These are phyloP conservation scores for Brasilioporus rufonigricans DNA, from an alignment of 768 basidiomycete genomes.

Conservation along the genomic window DNA sequence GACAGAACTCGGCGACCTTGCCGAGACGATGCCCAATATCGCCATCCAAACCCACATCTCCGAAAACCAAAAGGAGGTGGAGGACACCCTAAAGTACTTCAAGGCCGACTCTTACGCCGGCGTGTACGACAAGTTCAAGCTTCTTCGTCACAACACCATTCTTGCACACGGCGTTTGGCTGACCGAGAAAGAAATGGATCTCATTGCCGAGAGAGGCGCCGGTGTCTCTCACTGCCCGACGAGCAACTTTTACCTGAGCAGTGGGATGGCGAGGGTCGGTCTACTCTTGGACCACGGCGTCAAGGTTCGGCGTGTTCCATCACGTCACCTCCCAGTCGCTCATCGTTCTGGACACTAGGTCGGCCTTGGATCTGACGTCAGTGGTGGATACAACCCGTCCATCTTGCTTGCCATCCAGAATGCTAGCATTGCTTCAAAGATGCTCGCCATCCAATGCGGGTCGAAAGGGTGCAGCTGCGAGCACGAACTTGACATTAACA, in stretches of 20 bases:
- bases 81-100: conserved; percentile 63
- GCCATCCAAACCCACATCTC: conserved; percentile 91
- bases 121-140: conserved; percentile 76
- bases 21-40: conserved; percentile 54
- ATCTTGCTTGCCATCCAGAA: conserved; percentile 75
- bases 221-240: conserved; percentile 93
- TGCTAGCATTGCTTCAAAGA: conserved; percentile 79
- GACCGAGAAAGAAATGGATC: conserved; percentile 63
- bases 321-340: neutral
- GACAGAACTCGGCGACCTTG: conserved; percentile 54
- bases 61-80: conserved; percentile 77
- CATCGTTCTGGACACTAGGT: conserved; percentile 48
- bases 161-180: conserved; percentile 88
- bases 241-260: conserved; percentile 88
- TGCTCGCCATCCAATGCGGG: conserved; percentile 50
- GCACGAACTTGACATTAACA: neutral
- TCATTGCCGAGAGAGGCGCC: conserved; percentile 62
- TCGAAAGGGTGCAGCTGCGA: conserved; percentile 4
- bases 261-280: conserved; percentile 80
- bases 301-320: conserved; percentile 53
- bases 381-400: conserved; percentile 83
- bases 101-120: conserved; percentile 68
- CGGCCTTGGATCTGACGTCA: conserved; percentile 91
- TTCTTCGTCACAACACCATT: conserved; percentile 78
- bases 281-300: conserved; percentile 78